Percentiles rank a stretch among this genome's conserved stretches.
Conservation (phyloP, 2,329 filamentous ascomycete species). For the Cladosporium colombiae region DNA sequence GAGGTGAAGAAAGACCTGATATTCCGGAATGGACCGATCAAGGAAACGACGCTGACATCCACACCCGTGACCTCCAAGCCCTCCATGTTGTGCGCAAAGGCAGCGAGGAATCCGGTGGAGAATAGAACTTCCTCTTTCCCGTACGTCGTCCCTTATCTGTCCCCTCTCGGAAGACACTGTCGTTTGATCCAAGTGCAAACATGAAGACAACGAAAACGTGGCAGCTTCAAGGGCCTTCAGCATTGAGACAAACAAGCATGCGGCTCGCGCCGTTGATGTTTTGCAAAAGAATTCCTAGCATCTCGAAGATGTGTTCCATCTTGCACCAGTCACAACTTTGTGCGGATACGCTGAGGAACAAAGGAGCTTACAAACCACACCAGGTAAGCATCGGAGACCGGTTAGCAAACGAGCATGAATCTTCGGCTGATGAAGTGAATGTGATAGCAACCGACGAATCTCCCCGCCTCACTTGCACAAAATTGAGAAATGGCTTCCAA, state of each 20-base stretch:
- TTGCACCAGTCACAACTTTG: not conserved
- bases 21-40: not conserved
- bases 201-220: not conserved
- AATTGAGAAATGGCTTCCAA: no score
- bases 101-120: not conserved
- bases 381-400: not conserved
- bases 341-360: not conserved
- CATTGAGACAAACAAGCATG: not conserved
- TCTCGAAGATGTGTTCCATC: not conserved
- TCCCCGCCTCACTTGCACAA: no score
- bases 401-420: not conserved
- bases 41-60: not conserved
- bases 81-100: not conserved
- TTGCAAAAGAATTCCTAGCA: not conserved
- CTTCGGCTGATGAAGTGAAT: no score
- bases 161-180: not conserved
- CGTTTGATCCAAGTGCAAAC: not conserved
- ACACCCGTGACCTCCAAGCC: not conserved
- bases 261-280: not conserved
- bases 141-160: not conserved
- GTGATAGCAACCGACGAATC: no score
- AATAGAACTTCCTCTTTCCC: not conserved
- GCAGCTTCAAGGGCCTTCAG: not conserved
- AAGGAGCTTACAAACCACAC: not conserved
- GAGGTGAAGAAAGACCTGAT: not conserved